These are phyloP conservation scores for Globisporangium spiculum DNA, from an alignment of 352 stramenopile genomes.

Conservation along the genomic window DNA sequence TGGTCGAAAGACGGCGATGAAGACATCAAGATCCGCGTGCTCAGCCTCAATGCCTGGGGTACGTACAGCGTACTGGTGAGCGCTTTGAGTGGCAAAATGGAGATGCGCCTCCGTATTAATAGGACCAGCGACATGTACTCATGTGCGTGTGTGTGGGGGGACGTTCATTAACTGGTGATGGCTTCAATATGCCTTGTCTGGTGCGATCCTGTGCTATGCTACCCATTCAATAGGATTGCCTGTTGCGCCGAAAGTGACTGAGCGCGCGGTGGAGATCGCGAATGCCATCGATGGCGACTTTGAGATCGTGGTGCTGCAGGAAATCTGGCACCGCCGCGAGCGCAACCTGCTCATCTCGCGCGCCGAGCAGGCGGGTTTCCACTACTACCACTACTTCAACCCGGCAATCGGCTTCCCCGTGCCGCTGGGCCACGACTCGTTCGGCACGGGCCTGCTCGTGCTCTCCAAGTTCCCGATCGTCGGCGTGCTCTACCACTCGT, in stretches of 20 bases:
- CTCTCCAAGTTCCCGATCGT: constrained; percentile 70
- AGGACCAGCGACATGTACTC: neutral
- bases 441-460: constrained; percentile 74
- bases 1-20: constrained; percentile 22
- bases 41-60: constrained; percentile 82
- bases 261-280: constrained; percentile 64
- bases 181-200: neutral
- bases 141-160: neutral
- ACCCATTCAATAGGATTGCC: constrained; percentile 41
- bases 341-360: constrained; percentile 66
- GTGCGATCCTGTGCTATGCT: neutral
- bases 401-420: constrained; percentile 73
- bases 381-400: constrained; percentile 86
- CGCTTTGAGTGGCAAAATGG: neutral
- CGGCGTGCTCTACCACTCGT: constrained; percentile 67
- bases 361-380: constrained; percentile 53
- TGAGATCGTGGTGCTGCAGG: constrained; percentile 80
- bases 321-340: constrained; percentile 82
- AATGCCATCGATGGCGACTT: constrained; percentile 59
- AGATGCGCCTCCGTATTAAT: neutral
- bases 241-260: constrained; percentile 60
- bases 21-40: constrained; percentile 46
- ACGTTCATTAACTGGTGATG: neutral
- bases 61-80: constrained; percentile 8
- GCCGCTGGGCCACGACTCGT: constrained; percentile 63